Base-by-base conservation (phyloP, 768 basidiomycete genomes). In the Tricholoma sp. region DNA sequence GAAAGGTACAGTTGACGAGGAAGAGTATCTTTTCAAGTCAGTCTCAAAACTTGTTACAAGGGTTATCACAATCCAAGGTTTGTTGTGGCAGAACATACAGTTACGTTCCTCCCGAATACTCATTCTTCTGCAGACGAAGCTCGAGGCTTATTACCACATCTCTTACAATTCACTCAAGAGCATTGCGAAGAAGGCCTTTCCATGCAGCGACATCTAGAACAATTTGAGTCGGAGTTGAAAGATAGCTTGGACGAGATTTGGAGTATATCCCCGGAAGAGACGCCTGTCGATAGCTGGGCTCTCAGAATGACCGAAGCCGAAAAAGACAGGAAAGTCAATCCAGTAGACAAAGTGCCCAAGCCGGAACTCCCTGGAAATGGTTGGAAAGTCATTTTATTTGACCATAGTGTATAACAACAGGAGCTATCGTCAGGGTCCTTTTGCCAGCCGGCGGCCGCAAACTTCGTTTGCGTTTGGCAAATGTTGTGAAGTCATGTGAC, bases 1-100 rank as follows among this genome's bases (percentile, higher is more conserved):
- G 55, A 98, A 95, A 67, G 97, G 97, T 7, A 97, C 94, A 0
- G 88, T 95, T 0, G 94, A 96, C 65, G 97, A 98, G 71, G 94
- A 97, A 72, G 91, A 93, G 64, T 98, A 98, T 64, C 79, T 98
- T 5, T 79, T 99, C 39, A 85, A 80, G 55, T 94, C 92, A 2
- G 71, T 96, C 58, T 80, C 82, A 5, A 94, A 97, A 66, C 77
- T 97, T 2, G 83, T 84, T 16, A 75, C 74, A 11, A 74, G 86
- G 39, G 85, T 91, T 64, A 73, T 75, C 47, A 71, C 76, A 5
- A 79, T 82, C 18, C 87, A 84, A 74, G 80, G 92, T 92, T 64
- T 45, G 78, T 63, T 8, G 47, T 46, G 51, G 39, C 55, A 19
- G 11, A 47, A 63, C 31, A 50, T 50, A 18, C 4, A 10, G n/a